Conservation (phyloP, 2,329 filamentous ascomycete species). For the Rhinocladiella similis region DNA sequence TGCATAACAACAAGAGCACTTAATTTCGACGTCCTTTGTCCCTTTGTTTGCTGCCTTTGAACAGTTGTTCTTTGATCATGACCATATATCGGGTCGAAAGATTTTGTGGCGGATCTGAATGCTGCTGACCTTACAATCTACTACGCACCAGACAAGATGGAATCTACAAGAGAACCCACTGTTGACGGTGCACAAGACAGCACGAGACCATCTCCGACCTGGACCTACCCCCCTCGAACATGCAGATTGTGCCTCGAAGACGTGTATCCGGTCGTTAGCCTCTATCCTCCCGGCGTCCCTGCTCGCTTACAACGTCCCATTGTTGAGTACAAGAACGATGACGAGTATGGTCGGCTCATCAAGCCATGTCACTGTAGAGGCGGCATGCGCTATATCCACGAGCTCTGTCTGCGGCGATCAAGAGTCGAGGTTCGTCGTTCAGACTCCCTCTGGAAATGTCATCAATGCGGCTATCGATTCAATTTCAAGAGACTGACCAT, state of each 20-base stretch:
- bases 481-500: slow-evolving; percentile 28
- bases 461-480: slow-evolving; percentile 29
- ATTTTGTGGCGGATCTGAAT: slow-evolving; percentile 1
- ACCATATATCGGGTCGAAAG: neutral
- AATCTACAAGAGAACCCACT: slow-evolving; percentile 5
- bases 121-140: neutral
- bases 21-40: neutral
- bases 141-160: slow-evolving; percentile 2
- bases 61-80: slow-evolving; percentile 5
- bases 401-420: slow-evolving; percentile 84
- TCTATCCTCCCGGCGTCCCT: slow-evolving; percentile 55
- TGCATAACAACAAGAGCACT: no score
- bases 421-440: slow-evolving; percentile 66
- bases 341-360: slow-evolving; percentile 71
- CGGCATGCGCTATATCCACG: slow-evolving; percentile 89
- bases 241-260: slow-evolving; percentile 89
- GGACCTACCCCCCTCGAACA: slow-evolving; percentile 65
- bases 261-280: slow-evolving; percentile 61
- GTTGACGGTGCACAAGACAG: neutral
- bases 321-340: slow-evolving; percentile 72
- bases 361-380: slow-evolving; percentile 93
- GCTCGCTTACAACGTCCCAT: slow-evolving; percentile 58
- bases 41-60: neutral
- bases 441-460: slow-evolving; percentile 30
- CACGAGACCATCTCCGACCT: slow-evolving; percentile 10